Base-by-base conservation (phyloP, 2,329 filamentous ascomycete species). In the Fusarium subtropicale region DNA sequence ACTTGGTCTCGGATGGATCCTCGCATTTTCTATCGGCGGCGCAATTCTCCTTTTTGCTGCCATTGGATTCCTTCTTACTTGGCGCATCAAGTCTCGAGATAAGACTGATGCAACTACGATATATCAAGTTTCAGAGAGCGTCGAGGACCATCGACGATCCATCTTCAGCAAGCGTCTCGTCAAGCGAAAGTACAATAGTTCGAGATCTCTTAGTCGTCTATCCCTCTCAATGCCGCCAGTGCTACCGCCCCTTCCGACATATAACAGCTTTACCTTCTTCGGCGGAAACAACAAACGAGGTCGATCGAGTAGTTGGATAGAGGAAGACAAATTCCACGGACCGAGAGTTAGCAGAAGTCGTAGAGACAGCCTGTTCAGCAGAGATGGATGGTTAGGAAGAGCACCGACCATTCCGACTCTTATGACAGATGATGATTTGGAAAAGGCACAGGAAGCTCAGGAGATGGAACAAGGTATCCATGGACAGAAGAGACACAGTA, bases 311-410 rank as follows among this genome's bases (percentile, higher is more conserved):
- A 81, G 79, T 20, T 86, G 83, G 84, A 82, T 85, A 30, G 83
- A 85, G 59, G 85, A 85, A 67, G 84, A 87, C 51, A 81, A 79
- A 56, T 76, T 84, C n/a, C 83, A 85, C 60, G 84, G 84, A 7
- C 83, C 84, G 12, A 79, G 76, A 67, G 73, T 84, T 50, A 78
- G 71, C 38, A 79, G 75, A 61, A 71, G 50, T 45, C 58, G 56
- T 58, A 71, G 72, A 45, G 69, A 76, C 39, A 75, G 71, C 41
- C 77, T 76, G 69, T 71, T 77, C 41, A 69, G 71, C 28, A 73
- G 76, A 20, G 78, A 80, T 44, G 78, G 77, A 48, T 79, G 78
- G 77, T 48, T 79, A 12, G 71, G 75, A 13, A 71, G 74, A 56
- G 68, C 71, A 42, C 79, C 81, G 0, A 82, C 81, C 6, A 63